Evolutionary conservation across 108 stramenopile species (phyloP).

Genomic region (Hondaea fermentalgiana): DNA sequence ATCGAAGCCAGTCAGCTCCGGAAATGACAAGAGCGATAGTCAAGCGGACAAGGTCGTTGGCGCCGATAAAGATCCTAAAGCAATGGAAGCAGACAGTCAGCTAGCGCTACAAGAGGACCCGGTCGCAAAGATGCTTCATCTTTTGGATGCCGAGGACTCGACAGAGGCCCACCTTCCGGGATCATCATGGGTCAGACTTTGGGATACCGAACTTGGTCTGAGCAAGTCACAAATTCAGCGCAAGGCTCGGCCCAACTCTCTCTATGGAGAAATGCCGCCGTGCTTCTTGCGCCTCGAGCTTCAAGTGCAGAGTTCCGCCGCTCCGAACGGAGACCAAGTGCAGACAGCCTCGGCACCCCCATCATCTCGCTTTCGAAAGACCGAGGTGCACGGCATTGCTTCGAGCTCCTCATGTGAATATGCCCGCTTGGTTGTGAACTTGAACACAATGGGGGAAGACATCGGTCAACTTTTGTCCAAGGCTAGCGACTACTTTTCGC

Average conservation of each 20-base stretch:
- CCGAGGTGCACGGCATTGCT: neutral
- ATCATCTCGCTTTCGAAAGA: neutral
- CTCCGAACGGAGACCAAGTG: neutral
- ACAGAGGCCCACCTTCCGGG: too few relatives aligned
- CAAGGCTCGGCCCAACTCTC: neutral
- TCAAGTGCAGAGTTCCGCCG: neutral
- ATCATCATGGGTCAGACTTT: neutral
- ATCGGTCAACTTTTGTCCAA: neutral
- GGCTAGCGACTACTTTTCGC: neutral
- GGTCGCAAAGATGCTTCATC: too few relatives aligned
- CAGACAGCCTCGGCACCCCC: neutral
- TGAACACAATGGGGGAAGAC: neutral
- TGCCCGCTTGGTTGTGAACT: neutral
- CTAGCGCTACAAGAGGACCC: too few relatives aligned
- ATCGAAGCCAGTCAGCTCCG: too few relatives aligned
- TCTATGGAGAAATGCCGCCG: neutral
- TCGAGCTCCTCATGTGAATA: neutral
- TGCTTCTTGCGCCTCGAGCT: neutral
- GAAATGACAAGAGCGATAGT: too few relatives aligned
- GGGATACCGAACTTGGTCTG: neutral
- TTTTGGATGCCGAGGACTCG: neutral
- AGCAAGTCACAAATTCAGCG: neutral
- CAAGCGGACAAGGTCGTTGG: too few relatives aligned
- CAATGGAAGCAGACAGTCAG: too few relatives aligned
- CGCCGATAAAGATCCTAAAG: too few relatives aligned